phyloP scores from a whole-genome alignment of 2,329 filamentous ascomycete species.

The Thielaviopsis musarum region DNA sequence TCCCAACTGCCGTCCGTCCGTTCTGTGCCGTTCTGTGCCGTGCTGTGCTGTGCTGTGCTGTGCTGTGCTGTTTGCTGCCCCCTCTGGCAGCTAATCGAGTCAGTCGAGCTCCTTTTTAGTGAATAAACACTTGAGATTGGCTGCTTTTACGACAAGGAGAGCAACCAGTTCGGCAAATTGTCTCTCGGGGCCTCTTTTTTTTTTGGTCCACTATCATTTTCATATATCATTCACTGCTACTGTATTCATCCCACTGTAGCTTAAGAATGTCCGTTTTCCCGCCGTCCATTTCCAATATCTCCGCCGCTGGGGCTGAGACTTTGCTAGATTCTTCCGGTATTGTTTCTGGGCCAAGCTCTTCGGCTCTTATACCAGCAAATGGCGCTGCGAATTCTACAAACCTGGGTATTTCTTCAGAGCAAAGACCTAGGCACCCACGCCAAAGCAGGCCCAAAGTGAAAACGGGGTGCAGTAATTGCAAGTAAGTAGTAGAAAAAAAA shows the following conservation, averaged over 20 bases:
- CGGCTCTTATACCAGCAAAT: not conserved
- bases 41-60: not conserved
- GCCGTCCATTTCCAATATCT: not conserved
- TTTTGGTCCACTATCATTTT: not conserved
- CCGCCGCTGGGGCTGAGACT: not conserved
- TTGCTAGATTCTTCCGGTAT: not conserved
- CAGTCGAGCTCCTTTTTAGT: too few species aligned
- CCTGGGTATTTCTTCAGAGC: not conserved
- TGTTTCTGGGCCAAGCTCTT: not conserved
- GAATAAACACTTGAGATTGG: not conserved
- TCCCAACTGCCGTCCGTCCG: too few species aligned
- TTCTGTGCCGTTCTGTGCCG: too few species aligned
- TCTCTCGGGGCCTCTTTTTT: not conserved
- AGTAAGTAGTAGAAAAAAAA: constrained; percentile 29
- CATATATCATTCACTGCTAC: not conserved
- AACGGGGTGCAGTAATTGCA: constrained; percentile 51
- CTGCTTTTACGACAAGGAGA: not conserved
- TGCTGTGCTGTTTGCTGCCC: not conserved
- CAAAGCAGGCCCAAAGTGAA: constrained; percentile 46
- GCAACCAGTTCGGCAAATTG: not conserved
- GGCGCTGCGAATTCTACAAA: not conserved
- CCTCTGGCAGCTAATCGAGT: not conserved
- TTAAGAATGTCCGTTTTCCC: not conserved
- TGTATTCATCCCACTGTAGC: not conserved
- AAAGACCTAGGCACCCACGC: constrained; percentile 26